A percentile compares a stretch with the other conserved stretches of the same genome.
Conservation (phyloP, 2,329 filamentous ascomycete species). For the Clarireedia paspali region DNA sequence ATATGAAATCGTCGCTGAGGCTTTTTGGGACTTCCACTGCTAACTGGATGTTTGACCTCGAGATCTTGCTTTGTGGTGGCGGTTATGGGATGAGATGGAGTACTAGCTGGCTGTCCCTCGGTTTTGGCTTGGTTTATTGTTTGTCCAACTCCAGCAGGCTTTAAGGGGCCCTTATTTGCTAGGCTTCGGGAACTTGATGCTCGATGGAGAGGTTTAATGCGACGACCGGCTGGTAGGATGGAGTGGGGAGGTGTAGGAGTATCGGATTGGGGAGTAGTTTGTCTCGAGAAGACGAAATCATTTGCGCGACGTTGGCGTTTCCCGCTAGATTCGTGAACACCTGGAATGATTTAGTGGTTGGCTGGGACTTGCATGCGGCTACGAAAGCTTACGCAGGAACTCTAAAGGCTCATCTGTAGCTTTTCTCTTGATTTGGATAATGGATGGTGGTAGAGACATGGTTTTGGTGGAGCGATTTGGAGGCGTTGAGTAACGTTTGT, state of each 20-base stretch:
- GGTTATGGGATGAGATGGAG: neutral
- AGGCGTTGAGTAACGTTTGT: no score
- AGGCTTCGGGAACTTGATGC: slow-evolving; percentile 10
- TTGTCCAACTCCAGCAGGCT: neutral
- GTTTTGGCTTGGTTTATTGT: neutral
- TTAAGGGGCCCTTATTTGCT: neutral
- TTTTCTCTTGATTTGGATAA: slow-evolving; percentile 29
- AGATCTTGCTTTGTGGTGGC: neutral
- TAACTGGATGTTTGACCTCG: neutral
- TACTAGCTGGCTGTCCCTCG: neutral
- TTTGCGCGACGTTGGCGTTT: slow-evolving; percentile 20
- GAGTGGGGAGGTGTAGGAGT: neutral
- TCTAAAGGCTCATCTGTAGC: slow-evolving; percentile 29
- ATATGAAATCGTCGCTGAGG: slow-evolving; percentile 47
- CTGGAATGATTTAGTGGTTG: slow-evolving; percentile 11
- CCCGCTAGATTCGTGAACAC: slow-evolving; percentile 24
- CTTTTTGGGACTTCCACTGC: neutral
- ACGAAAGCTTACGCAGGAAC: slow-evolving; percentile 25
- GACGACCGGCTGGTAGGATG: slow-evolving; percentile 11
- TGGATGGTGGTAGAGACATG: slow-evolving; percentile 27
- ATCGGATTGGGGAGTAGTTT: slow-evolving; percentile 11
- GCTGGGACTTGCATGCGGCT: no score
- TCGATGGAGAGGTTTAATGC: slow-evolving; percentile 17
- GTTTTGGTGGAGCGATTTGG: neutral
- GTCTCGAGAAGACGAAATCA: slow-evolving; percentile 26